Evolutionary conservation across 495 filamentous ascomycete species (phyloP), one percentile per base, ranked within the genome.

Genomic region (Tuber aestivum): DNA sequence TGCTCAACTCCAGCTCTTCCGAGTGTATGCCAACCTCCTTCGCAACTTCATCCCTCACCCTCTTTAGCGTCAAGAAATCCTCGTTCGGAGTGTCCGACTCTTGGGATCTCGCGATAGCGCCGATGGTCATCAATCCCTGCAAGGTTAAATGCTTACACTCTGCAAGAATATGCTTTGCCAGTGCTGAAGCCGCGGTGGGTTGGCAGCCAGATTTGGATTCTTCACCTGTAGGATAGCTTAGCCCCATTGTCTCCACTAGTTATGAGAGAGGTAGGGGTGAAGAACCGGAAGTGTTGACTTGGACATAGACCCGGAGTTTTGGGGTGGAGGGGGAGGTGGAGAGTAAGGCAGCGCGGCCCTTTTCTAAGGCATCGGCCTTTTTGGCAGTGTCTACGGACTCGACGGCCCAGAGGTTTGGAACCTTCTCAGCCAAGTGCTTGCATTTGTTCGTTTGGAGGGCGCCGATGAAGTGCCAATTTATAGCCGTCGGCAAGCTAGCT

Each of bases 381-480:
- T 97, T 97, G 75, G 87, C 84, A 1, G 88, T 88, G 83, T 98
- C 95, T 41, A 99, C 90, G 79, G 92, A 95, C 79, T 93, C 94
- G 40, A 99, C 94, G 76, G 91, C 93, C 89, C 90, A 98, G n/a
- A 99, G 88, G 77, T 95, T 96, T 50, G 92, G 91, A 73, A 97
- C 92, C 77, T 91, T 88, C 68, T 90, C 88, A 68, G 96, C 93
- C 3, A 99, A 88, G 41, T 89, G 87, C 71, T 92, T 92, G 88
- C 95, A 97, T 86, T 98, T 97, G 80, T 95, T 97, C 84, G 86
- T 73, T 69, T 75, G 77, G 56, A 99, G 85, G 0, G 90, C 92
- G 72, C 95, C 95, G 84, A 97, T 98, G 84, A 97, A 97, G 82
- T 99, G 95, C 95, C 95, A 99, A 73, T 88, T 87, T 74, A 99